Conservation (phyloP, 305 asterid species). For the Solanum hybrid region DNA sequence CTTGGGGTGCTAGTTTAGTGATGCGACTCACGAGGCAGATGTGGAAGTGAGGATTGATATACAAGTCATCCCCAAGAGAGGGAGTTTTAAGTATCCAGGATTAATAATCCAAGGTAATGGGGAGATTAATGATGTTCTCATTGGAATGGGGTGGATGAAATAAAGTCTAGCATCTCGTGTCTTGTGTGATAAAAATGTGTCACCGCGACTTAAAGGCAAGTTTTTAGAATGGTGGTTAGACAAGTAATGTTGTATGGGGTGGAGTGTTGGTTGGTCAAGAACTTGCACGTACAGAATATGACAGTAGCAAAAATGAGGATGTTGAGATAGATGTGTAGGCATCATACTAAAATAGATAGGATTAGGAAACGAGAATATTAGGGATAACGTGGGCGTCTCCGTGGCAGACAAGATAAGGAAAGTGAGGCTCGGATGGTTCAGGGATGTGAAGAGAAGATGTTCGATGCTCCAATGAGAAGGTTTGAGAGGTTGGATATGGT, state of each 20-base stretch:
- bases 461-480: background rate
- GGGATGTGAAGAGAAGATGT: background rate
- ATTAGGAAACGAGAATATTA: background rate
- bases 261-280: background rate
- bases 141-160: background rate
- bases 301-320: background rate
- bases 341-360: background rate
- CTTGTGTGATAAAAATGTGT: background rate
- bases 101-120: background rate
- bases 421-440: background rate
- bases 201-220: background rate
- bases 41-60: background rate
- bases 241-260: background rate
- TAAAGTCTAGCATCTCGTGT: background rate
- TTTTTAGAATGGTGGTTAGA: background rate
- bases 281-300: background rate
- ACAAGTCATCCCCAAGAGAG: background rate
- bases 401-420: background rate
- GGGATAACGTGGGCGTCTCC: background rate
- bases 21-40: background rate
- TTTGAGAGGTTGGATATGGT: background rate
- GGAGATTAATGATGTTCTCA: background rate
- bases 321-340: background rate
- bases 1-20: background rate
- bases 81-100: background rate